A percentile compares a stretch with the other conserved stretches of the same genome.
Conservation (phyloP, 495 filamentous ascomycete genomes). For the Clavariopsis aquatica region DNA sequence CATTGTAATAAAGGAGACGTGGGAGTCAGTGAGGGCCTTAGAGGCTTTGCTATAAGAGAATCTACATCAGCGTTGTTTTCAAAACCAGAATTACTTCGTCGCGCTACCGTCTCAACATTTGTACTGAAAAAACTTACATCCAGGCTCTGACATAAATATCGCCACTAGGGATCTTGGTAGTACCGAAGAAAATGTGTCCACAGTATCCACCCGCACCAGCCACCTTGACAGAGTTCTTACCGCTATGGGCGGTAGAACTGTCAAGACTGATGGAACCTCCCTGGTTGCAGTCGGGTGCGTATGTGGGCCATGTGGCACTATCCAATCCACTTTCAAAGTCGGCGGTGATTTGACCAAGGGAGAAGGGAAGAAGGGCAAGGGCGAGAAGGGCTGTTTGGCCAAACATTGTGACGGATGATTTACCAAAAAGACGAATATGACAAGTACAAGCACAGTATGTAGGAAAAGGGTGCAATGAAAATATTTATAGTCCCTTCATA, state of each 20-base stretch:
- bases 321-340: conserved; percentile 59
- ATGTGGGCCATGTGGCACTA: conserved; percentile 55
- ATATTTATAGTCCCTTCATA: conserved; percentile 36
- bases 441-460: conserved; percentile 16
- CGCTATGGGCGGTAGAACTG: conserved; percentile 53
- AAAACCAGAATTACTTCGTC: conserved; percentile 1
- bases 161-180: conserved; percentile 55
- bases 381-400: conserved; percentile 49
- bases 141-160: conserved; percentile 58
- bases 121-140: conserved; percentile 49
- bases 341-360: conserved; percentile 55
- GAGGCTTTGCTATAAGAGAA: conserved; percentile 50
- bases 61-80: conserved; percentile 39
- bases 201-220: conserved; percentile 58
- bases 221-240: conserved; percentile 58
- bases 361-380: conserved; percentile 50
- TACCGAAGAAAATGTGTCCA: conserved; percentile 62
- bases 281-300: conserved; percentile 59
- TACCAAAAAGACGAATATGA: conserved; percentile 18
- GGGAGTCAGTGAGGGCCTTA: conserved; percentile 54
- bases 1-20: conserved; percentile 65
- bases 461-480: conserved; percentile 24
- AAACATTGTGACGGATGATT: conserved; percentile 48
- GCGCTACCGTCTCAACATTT: not conserved
- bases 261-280: conserved; percentile 58